These are phyloP conservation scores for Logfia minima DNA, from an alignment of 129 eudicot genomes.

Conservation along the genomic window DNA sequence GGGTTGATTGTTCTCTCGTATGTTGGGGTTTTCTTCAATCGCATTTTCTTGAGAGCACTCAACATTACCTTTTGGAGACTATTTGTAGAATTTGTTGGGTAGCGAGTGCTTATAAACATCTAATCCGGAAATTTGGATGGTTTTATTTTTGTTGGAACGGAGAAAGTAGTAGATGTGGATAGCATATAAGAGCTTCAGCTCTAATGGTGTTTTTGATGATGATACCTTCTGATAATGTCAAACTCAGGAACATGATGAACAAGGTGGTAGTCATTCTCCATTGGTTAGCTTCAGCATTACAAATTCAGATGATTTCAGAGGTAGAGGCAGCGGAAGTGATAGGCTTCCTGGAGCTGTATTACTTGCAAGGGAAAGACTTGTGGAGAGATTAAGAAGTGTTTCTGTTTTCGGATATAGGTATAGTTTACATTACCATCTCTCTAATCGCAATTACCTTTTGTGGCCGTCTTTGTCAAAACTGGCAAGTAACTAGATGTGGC, in stretches of 20 bases:
- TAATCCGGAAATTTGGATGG: too few species aligned
- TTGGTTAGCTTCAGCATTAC: constrained; percentile 23
- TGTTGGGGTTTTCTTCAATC: too few species aligned
- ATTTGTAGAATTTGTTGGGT: too few species aligned
- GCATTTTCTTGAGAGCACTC: too few species aligned
- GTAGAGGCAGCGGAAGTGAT: constrained; percentile 37
- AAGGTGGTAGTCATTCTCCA: constrained; percentile 39
- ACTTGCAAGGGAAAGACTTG: constrained; percentile 89
- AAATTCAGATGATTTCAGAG: constrained; percentile 33
- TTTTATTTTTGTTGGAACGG: too few species aligned
- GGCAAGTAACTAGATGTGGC: neutral
- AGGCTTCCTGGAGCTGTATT: constrained; percentile 86
- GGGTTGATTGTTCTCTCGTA: too few species aligned
- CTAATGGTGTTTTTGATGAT: neutral
- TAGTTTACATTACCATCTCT: neutral
- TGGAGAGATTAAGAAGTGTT: constrained; percentile 71
- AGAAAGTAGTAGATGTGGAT: too few species aligned
- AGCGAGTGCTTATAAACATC: too few species aligned
- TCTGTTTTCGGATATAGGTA: constrained; percentile 62
- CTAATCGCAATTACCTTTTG: neutral
- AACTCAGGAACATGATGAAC: constrained; percentile 63
- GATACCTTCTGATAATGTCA: constrained; percentile 13
- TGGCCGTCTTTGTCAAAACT: neutral
- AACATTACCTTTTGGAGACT: too few species aligned
- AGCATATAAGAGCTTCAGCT: too few species aligned